Conservation (phyloP, 768 basidiomycete genomes). For the Pleurotus salmoneostramineus region DNA sequence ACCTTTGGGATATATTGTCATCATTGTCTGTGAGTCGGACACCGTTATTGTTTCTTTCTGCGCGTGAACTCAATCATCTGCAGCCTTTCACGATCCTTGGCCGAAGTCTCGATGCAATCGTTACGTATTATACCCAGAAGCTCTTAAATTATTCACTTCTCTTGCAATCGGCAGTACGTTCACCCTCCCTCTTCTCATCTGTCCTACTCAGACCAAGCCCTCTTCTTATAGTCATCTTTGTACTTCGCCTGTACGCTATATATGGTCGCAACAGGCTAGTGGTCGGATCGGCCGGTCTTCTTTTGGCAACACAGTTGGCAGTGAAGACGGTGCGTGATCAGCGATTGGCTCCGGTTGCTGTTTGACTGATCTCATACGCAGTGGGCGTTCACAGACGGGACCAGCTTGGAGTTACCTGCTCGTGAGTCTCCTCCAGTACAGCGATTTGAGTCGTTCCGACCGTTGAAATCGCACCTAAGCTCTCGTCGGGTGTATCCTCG, state of each 20-base stretch:
- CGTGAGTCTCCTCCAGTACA: slow-evolving; percentile 14
- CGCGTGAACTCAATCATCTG: not conserved
- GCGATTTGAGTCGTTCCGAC: not conserved
- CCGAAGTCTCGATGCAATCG: slow-evolving; percentile 24
- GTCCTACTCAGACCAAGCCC: not conserved
- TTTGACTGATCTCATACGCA: slow-evolving; percentile 7
- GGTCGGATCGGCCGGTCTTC: slow-evolving; percentile 13
- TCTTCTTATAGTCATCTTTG: slow-evolving; percentile 21
- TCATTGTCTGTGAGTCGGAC: slow-evolving; percentile 28
- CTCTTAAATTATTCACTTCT: slow-evolving; percentile 26
- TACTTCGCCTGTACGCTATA: slow-evolving; percentile 25
- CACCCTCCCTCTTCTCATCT: not conserved
- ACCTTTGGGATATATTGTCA: slow-evolving; percentile 30
- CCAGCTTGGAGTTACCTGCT: slow-evolving; percentile 22
- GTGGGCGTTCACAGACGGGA: slow-evolving; percentile 34
- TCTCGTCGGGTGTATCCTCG: slow-evolving; percentile 31
- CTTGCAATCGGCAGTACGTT: slow-evolving; percentile 27
- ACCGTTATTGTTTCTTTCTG: not conserved
- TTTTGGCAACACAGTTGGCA: slow-evolving; percentile 22
- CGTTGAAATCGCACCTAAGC: slow-evolving; percentile 13
- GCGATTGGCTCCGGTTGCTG: not conserved
- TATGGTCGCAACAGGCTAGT: slow-evolving; percentile 19
- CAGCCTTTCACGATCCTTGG: slow-evolving; percentile 32
- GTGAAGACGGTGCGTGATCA: slow-evolving; percentile 27
- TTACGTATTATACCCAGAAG: slow-evolving; percentile 31